A percentile compares a stretch with the other conserved stretches of the same genome.
Evolutionary conservation across 257 asterid genomes (phyloP).

Genomic region (Solanum paucissectum): DNA sequence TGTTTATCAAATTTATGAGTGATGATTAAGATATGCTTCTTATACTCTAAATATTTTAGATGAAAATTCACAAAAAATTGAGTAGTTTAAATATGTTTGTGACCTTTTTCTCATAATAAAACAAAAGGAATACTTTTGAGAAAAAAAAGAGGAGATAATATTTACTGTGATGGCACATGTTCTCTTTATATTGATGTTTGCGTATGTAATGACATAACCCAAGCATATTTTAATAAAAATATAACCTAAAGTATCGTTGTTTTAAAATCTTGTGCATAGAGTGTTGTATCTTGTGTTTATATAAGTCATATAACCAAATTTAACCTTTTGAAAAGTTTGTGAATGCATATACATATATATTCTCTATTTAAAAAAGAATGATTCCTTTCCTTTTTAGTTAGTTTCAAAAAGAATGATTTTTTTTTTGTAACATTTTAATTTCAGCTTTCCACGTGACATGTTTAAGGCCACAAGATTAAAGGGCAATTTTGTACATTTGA

Average conservation of each 20-base stretch:
- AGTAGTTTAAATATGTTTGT: too few relatives aligned
- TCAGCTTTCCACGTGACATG: too few relatives aligned
- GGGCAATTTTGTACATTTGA: too few relatives aligned
- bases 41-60: background rate
- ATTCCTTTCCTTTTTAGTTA: too few relatives aligned
- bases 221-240: background rate
- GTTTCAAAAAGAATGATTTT: too few relatives aligned
- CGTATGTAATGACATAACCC: background rate
- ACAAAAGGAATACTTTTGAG: too few relatives aligned
- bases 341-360: too few relatives aligned
- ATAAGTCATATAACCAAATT: background rate
- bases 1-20: background rate
- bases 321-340: background rate
- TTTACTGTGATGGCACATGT: background rate
- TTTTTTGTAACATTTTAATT: too few relatives aligned
- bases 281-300: background rate
- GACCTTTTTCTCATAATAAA: too few relatives aligned
- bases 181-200: background rate
- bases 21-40: too few relatives aligned
- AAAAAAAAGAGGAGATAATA: background rate
- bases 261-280: background rate
- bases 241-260: background rate
- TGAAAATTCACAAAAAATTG: background rate
- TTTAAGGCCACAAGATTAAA: too few relatives aligned
- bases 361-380: too few relatives aligned